A percentile compares a stretch with the other conserved stretches of the same genome.
Conservation (phyloP, 2,329 filamentous ascomycete genomes). For the Beauveria brongniartii region DNA sequence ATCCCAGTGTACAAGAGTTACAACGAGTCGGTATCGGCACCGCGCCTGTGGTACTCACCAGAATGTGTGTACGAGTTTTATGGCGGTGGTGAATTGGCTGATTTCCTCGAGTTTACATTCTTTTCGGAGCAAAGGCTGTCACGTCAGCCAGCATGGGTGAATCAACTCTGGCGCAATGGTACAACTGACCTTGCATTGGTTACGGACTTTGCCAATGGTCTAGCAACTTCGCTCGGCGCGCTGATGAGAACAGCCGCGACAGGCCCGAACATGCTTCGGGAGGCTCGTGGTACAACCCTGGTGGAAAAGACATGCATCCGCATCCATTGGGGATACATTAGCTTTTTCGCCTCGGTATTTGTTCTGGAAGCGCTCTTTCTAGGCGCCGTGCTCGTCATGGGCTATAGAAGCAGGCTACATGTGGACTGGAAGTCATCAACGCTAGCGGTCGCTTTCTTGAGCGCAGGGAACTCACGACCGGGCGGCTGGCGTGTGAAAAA, state of each 20-base stretch:
- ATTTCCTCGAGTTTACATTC: neutral
- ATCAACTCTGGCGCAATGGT: neutral
- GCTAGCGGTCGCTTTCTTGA: slow-evolving; percentile 2
- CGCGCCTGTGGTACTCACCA: neutral
- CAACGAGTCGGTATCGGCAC: no score
- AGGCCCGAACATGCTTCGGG: slow-evolving; percentile 1
- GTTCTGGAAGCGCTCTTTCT: neutral
- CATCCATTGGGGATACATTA: neutral
- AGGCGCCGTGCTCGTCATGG: neutral
- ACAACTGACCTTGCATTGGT: neutral
- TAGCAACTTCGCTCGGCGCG: neutral
- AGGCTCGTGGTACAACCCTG: neutral
- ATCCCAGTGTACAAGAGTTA: neutral
- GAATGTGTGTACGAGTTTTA: slow-evolving; percentile 2
- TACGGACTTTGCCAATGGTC: neutral
- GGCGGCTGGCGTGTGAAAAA: neutral
- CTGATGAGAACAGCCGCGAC: neutral
- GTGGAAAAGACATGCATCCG: neutral
- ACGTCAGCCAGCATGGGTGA: neutral
- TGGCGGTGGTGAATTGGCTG: neutral
- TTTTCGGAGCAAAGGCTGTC: neutral
- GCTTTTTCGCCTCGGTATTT: neutral
- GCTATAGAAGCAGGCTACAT: neutral
- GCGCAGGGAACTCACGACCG: neutral
- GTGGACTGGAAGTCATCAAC: slow-evolving; percentile 5